phyloP scores from a whole-genome alignment of 2,329 filamentous ascomycete genomes.

The Penicillium sp. region DNA sequence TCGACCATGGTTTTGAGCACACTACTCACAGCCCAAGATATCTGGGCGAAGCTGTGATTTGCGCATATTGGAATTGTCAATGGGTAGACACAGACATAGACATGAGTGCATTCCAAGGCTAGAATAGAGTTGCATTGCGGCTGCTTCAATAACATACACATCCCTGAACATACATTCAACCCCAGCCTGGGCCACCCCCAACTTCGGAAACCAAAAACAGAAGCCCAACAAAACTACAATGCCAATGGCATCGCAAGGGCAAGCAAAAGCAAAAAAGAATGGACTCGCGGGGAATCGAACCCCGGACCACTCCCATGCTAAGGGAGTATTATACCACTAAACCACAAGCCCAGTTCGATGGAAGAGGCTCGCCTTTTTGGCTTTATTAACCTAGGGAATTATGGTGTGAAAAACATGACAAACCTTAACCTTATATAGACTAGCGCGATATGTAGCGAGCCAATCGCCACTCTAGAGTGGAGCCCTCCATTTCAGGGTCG shows the following conservation, averaged over 20 bases:
- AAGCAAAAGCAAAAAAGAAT: background rate
- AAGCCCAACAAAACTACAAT: background rate
- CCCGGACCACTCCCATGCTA: constrained; percentile 52
- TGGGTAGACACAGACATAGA: background rate
- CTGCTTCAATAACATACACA: background rate
- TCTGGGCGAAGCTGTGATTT: constrained; percentile 53
- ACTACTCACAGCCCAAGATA: constrained; percentile 59
- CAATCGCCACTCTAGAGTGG: background rate
- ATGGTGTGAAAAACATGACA: background rate
- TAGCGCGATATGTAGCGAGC: background rate
- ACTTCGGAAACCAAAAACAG: background rate
- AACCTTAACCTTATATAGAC: background rate
- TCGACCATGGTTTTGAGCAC: constrained; percentile 64
- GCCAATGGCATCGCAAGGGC: background rate
- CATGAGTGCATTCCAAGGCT: background rate
- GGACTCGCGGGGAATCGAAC: constrained; percentile 25
- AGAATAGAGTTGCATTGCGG: background rate
- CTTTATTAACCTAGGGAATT: background rate
- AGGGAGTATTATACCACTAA: constrained; percentile 53
- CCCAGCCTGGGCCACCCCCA: background rate
- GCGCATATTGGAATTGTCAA: background rate
- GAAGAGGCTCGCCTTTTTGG: fast-evolving
- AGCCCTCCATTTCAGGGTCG: background rate
- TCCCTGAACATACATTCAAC: background rate
- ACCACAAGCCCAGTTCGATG: constrained; percentile 39